Base-by-base conservation (phyloP, 1,139 yeast genomes). In the Yamadazyma atmosphaerica region DNA sequence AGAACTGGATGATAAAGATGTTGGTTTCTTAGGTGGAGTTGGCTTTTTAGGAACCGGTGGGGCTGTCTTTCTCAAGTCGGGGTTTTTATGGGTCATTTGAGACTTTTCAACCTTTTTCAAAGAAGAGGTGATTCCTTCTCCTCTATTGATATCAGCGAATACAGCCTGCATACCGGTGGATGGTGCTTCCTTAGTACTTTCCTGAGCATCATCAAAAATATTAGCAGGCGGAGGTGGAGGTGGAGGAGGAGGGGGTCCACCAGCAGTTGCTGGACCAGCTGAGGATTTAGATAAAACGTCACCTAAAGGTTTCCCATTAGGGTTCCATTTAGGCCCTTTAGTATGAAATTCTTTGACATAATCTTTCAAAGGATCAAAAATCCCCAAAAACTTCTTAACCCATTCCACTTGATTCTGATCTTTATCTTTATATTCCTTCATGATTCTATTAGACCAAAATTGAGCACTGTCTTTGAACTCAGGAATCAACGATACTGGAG, bases 1-100 rank as follows among this genome's bases (percentile, higher is more conserved):
- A 41, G 51, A 36, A 36, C 58, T 45, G 59, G 72, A 54, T 3
- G 81, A 68, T 43, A 81, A 64, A 35, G 77, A 69, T 4, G 79
- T 64, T 31, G 96, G 96, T 59, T 87, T 87, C 68, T 83, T 86
- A 37, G 95, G 94, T 25, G 81, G 83, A 4, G 69, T 63, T 3
- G 82, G 80, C 15, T 73, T 65, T 50, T 77, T 78, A 51, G 76
- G 74, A 23, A 64, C 52, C 4, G 57, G 49, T 10, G 58, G 52
- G 3, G 70, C 63, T 3, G 72, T 61, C 9, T 72, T 74, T 56
- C 95, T 83, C 51, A 88, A 70, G 32, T 73, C 83, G 4, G 97
- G 97, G 62, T 89, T 89, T 66, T 89, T 90, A 64, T 89, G 97
- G 23, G 96, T 88, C 94, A 87, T 88, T 65, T 89, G 86, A 14